phyloP scores from a whole-genome alignment of 768 basidiomycete genomes.

The Hericium erinaceus region DNA sequence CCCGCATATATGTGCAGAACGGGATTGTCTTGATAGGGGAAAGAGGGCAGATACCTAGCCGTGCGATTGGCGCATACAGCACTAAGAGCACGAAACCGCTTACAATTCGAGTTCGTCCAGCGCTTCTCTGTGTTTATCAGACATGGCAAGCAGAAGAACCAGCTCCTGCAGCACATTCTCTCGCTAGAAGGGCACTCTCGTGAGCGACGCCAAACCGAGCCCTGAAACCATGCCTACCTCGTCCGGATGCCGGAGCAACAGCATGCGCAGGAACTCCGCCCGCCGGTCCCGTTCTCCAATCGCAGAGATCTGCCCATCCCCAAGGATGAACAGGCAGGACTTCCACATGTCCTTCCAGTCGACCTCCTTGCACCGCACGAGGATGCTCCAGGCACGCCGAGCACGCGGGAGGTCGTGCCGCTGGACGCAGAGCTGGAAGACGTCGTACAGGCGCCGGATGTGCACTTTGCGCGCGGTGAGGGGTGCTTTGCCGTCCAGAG shows the following conservation, averaged over 20 bases:
- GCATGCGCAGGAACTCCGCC: slow-evolving; percentile 53
- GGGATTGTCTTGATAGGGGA: slow-evolving; percentile 79
- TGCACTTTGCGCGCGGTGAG: slow-evolving; percentile 58
- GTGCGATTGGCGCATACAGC: neutral
- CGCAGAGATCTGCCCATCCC: slow-evolving; percentile 10
- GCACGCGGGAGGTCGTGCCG: slow-evolving; percentile 57
- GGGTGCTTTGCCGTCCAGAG: slow-evolving; percentile 39
- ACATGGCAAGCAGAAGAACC: slow-evolving; percentile 52
- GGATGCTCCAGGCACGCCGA: slow-evolving; percentile 61
- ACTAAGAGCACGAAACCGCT: neutral
- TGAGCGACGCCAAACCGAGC: slow-evolving; percentile 1
- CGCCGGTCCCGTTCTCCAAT: slow-evolving; percentile 22
- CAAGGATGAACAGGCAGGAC: slow-evolving; percentile 50
- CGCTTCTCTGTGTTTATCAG: slow-evolving; percentile 54
- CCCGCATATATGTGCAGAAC: slow-evolving; percentile 79
- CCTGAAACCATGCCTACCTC: slow-evolving; percentile 37
- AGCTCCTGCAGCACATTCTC: slow-evolving; percentile 71
- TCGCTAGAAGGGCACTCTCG: slow-evolving; percentile 36
- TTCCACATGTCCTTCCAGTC: slow-evolving; percentile 68
- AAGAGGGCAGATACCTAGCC: slow-evolving; percentile 72
- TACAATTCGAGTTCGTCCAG: slow-evolving; percentile 84
- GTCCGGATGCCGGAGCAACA: slow-evolving; percentile 63
- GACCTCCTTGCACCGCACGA: slow-evolving; percentile 70
- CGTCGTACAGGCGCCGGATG: slow-evolving; percentile 64
- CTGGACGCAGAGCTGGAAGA: slow-evolving; percentile 47